Evolutionary conservation across 106 monocot species (phyloP).

Genomic region (Apostasia ramifera): DNA sequence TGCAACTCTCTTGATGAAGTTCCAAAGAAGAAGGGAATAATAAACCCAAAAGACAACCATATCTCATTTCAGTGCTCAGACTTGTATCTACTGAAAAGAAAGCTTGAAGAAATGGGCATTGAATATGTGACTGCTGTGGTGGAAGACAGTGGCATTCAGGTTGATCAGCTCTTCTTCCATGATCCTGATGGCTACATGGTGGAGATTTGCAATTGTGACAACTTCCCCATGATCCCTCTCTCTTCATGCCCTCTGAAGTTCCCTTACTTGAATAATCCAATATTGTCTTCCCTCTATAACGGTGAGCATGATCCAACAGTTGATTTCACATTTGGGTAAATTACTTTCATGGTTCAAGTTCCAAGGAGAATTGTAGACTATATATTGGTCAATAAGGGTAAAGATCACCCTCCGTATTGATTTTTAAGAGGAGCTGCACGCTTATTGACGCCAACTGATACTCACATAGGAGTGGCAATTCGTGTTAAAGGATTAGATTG

Average conservation of each 20-base stretch:
- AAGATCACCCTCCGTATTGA: too few relatives aligned
- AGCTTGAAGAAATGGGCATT: constrained; percentile 38
- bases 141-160: constrained; percentile 39
- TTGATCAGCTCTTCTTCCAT: constrained; percentile 65
- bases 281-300: constrained; percentile 17
- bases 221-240: constrained; percentile 45
- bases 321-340: background rate
- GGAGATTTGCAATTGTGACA: constrained; percentile 63
- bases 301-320: background rate
- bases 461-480: too few relatives aligned
- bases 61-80: constrained; percentile 68
- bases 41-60: constrained; percentile 60
- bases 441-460: background rate
- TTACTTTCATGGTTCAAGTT: too few relatives aligned
- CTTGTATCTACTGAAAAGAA: constrained; percentile 20
- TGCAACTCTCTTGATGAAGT: constrained; percentile 29
- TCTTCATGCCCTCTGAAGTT: constrained; percentile 40
- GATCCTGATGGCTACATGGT: constrained; percentile 68
- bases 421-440: background rate
- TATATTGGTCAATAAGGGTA: too few relatives aligned
- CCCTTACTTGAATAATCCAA: constrained; percentile 19
- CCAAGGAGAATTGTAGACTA: too few relatives aligned
- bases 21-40: constrained; percentile 27
- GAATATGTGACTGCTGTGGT: constrained; percentile 49
- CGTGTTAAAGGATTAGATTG: too few relatives aligned